Evolutionary conservation across 345 rosid species (phyloP).

Genomic region (Citrus maxima): DNA sequence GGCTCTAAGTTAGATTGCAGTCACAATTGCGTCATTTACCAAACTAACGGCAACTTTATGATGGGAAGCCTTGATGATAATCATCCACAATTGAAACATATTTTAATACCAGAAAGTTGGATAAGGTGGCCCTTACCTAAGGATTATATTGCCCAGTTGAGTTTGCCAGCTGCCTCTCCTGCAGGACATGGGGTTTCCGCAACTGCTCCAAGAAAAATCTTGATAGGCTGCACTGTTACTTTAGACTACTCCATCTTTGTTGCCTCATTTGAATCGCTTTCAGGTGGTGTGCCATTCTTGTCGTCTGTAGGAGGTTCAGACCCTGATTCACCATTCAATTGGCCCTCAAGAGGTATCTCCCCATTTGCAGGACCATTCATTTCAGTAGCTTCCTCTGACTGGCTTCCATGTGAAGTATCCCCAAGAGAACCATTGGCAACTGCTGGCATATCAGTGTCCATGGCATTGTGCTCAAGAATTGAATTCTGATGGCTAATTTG

Average conservation of each 20-base stretch:
- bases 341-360: slow-evolving; percentile 17
- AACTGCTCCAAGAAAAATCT: background rate
- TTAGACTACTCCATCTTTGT: slow-evolving; percentile 16
- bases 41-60: too few species aligned
- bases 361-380: slow-evolving; percentile 29
- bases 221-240: background rate
- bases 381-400: slow-evolving; percentile 31
- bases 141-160: background rate
- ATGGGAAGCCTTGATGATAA: too few species aligned
- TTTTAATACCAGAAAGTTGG: too few species aligned
- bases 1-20: background rate
- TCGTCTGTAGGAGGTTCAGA: slow-evolving; percentile 16
- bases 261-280: slow-evolving; percentile 26
- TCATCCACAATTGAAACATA: too few species aligned
- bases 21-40: background rate
- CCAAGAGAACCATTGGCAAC: slow-evolving; percentile 26
- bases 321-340: slow-evolving; percentile 13
- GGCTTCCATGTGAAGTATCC: slow-evolving; percentile 13
- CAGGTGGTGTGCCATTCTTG: slow-evolving; percentile 9
- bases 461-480: background rate
- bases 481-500: slow-evolving; percentile 13
- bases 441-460: slow-evolving; percentile 37
- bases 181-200: background rate
- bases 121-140: too few species aligned
- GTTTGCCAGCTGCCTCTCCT: background rate